Base-by-base conservation (phyloP, 176 grass and related monocot species). In the Cenchrus purpureus region DNA sequence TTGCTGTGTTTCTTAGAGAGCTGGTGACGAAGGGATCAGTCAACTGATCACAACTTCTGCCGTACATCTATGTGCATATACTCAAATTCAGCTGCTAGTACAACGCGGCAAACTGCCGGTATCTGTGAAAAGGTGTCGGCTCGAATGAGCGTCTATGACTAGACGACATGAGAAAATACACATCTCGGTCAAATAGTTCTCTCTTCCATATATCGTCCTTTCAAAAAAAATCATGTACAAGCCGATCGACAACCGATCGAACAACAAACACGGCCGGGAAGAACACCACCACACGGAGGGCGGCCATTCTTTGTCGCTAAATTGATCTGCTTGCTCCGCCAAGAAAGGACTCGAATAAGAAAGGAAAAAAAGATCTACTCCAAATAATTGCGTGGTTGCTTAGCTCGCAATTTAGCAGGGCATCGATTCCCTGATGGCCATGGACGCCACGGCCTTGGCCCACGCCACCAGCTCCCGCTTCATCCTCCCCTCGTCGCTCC, bases 371-470 rank as follows among this genome's bases (percentile, higher is more conserved):
- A 45, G 5, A 22, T 40, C 37, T 4, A 40, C 37, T 40, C 37
- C 37, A 40, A 40, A 40, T 40, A 2, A 40, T 40, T 4, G 37
- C 37, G 37, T 40, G 37, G 1, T 40, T 40, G 56, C 19, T 16
- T 6, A 17, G 5, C 37, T 3, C 37, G 37, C 17, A 58, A 22
- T 10, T 60, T 19, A 68, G 34, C 34, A 17, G 1, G 19, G 37
- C 66, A 44, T 43, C 2, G 66, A 44, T 10, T 44, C 40, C 66
- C 17, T 45, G 8, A 44, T 10, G 8, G 42, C 66, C 66, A 44
- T 10, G 66, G 37, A 68, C 66, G 66, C 66, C 37, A 68, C 66
- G 40, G 66, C 66, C 66, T 43, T 68, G 37, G 66, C 66, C 66
- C 66, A 68, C 34, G 37, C 34, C 34, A 44, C 29, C 6, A 68